Evolutionary conservation across 371 early-diverging fungal species (phyloP), one percentile per base, ranked within the genome.

Genomic region (Homolaphlyctis polyrhiza): DNA sequence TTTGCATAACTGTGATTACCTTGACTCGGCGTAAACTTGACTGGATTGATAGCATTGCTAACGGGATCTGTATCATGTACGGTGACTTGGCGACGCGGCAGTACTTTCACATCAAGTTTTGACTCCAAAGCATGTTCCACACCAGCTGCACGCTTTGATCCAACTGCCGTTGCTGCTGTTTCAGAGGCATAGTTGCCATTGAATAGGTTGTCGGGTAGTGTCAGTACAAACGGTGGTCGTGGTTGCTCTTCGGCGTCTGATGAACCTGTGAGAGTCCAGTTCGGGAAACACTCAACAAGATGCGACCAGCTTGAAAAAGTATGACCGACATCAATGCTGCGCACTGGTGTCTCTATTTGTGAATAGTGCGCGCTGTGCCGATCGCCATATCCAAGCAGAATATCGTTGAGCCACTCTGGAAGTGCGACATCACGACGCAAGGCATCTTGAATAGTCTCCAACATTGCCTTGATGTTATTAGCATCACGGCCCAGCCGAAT

Each of bases 381-480:
- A 68, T 95, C 91, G 39, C 96, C 97, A 67, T 97, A 97, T 32
- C 98, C 98, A 43, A 98, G 76, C 47, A 96, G 86, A 3, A 91
- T 86, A 49, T 91, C 84, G 28, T 88, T 84, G 28, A 97, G 72
- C 97, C 97, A 98, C 5, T 86, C 86, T 6, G 98, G 98, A 0
- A 97, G 86, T 28, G 82, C 82, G 8, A 73, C 57, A 30, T 91
- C 88, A 58, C 81, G 84, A 65, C 87, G 87, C 88, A 92, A 89
- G 63, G 94, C 68, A 61, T 91, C 91, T 18, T 95, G 88, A 33
- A 95, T 87, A 0, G 93, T 89, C 64, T 94, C 92, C 34, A 96
- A 73, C 0, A 94, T 91, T 1, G 91, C 83, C 71, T 91, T 93
- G 69, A 96, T 94, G 76, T 92, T 97, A 75, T 94, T 93, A 52